Percentiles rank a stretch among this genome's conserved stretches.
phyloP scores from a whole-genome alignment of 2,329 filamentous ascomycete genomes.

The Epichloe scottii region DNA sequence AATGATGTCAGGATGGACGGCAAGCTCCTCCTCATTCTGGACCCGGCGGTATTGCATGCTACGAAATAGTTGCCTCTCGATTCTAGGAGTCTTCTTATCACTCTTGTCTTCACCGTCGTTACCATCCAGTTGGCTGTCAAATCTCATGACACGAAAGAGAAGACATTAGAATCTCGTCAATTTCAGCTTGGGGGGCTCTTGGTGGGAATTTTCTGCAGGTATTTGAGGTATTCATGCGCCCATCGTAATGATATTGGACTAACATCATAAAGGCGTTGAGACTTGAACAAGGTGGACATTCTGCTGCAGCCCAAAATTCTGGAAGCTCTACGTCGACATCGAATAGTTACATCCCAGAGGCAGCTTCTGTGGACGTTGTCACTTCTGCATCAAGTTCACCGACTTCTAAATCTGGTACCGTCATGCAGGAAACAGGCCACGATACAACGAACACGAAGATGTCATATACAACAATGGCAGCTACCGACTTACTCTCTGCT shows the following conservation, averaged over 20 bases:
- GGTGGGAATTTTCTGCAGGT: conserved; percentile 9
- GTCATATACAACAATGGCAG: background rate
- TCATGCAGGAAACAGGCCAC: background rate
- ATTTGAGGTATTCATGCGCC: background rate
- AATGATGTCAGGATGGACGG: background rate
- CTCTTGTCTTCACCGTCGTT: conserved; percentile 5
- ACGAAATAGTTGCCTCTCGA: background rate
- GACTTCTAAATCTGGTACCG: background rate
- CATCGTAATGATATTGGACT: background rate
- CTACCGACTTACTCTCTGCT: conserved; percentile 6
- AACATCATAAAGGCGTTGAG: background rate
- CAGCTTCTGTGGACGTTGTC: background rate
- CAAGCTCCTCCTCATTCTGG: background rate
- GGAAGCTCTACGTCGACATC: background rate
- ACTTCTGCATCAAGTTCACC: background rate
- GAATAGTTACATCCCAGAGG: background rate
- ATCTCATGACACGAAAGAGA: background rate
- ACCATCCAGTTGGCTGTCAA: conserved; percentile 1
- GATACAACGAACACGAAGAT: background rate
- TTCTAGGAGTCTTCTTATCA: background rate
- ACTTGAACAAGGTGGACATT: background rate
- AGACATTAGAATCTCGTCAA: conserved; percentile 9
- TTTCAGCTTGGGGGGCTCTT: conserved; percentile 14
- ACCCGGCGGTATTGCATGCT: background rate
- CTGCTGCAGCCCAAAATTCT: background rate